These are phyloP conservation scores for Heritiera littoralis DNA, from an alignment of 345 rosid genomes.

Conservation along the genomic window DNA sequence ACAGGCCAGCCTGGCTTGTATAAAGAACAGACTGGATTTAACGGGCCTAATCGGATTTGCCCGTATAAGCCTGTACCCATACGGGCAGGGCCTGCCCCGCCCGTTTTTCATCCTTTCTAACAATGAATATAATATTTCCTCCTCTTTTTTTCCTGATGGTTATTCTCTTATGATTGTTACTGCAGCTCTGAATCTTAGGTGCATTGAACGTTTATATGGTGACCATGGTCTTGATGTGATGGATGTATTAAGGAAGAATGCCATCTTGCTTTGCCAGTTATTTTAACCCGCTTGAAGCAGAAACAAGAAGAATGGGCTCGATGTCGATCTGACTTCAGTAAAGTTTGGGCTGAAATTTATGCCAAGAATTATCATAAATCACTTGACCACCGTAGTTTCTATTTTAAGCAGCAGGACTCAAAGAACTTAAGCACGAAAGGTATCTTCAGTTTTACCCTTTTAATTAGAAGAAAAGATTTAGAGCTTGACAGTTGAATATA, in stretches of 20 bases:
- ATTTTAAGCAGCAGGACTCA: conserved; percentile 93
- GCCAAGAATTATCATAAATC: conserved; percentile 91
- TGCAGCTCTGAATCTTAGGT: conserved; percentile 83
- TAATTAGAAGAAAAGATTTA: background rate
- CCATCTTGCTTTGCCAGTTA: conserved; percentile 83
- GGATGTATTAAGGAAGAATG: conserved; percentile 81
- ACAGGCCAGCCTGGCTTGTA: too few species aligned
- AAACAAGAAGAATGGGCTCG: conserved; percentile 93
- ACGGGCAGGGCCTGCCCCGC: too few species aligned
- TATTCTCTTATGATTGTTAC: conserved; percentile 20
- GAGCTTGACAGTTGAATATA: conserved; percentile 2
- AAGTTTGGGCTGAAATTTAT: conserved; percentile 96
- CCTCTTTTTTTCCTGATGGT: conserved; percentile 20
- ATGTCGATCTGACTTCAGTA: conserved; percentile 88
- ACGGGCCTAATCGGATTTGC: too few species aligned
- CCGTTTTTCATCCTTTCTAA: too few species aligned
- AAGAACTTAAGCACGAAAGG: conserved; percentile 93
- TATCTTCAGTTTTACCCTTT: conserved; percentile 17
- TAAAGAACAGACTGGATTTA: too few species aligned
- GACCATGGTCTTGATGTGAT: conserved; percentile 96
- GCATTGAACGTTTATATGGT: conserved; percentile 90
- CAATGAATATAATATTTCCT: background rate
- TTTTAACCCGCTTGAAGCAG: conserved; percentile 91
- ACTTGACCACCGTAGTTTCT: conserved; percentile 96
- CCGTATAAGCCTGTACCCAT: too few species aligned